A percentile compares a stretch with the other conserved stretches of the same genome.
These are phyloP conservation scores for Misopates orontium DNA, from an alignment of 257 asterid genomes.

Conservation along the genomic window DNA sequence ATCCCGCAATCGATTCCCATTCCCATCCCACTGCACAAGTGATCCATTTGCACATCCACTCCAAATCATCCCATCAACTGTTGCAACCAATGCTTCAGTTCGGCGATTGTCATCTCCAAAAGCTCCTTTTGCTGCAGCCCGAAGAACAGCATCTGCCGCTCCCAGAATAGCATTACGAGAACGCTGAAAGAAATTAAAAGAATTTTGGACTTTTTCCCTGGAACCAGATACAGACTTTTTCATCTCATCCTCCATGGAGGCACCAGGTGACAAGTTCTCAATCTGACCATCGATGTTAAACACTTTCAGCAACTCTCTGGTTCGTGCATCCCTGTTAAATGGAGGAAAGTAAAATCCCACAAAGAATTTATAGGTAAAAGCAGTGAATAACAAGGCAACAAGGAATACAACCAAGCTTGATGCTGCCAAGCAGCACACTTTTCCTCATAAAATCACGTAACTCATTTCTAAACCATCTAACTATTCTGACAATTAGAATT, in stretches of 20 bases:
- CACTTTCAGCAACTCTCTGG: constrained; percentile 76
- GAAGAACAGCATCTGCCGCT: constrained; percentile 98
- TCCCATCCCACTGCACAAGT: constrained; percentile 90
- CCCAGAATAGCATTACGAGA: constrained; percentile 93
- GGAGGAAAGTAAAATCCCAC: constrained; percentile 26
- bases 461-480: constrained; percentile 6
- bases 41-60: constrained; percentile 85
- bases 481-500: neutral
- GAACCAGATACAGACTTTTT: constrained; percentile 46
- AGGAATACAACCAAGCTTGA: too few species aligned
- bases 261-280: constrained; percentile 69
- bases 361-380: neutral
- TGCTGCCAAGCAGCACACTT: neutral
- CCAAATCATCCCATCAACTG: constrained; percentile 88
- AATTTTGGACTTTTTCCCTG: constrained; percentile 69
- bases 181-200: constrained; percentile 87
- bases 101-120: constrained; percentile 82
- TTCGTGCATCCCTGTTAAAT: constrained; percentile 82
- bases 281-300: constrained; percentile 85
- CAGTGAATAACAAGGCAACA: neutral
- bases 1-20: constrained; percentile 79
- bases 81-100: constrained; percentile 70
- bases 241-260: constrained; percentile 70
- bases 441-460: neutral
- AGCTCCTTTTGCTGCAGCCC: constrained; percentile 85